These are phyloP conservation scores for Apophysomyces elegans DNA, from an alignment of 371 early-diverging fungal species.

Conservation along the genomic window DNA sequence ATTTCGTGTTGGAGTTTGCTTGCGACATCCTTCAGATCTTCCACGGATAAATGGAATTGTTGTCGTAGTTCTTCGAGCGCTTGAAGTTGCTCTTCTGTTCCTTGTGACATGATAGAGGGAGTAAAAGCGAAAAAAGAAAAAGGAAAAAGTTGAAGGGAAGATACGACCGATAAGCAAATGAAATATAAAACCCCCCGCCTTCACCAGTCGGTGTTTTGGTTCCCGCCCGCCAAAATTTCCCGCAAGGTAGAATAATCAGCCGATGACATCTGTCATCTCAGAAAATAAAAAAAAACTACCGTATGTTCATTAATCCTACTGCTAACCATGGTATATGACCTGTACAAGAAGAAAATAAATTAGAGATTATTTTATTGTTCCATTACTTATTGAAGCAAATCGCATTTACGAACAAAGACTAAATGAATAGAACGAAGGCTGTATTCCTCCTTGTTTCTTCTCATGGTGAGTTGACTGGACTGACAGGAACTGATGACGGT, in stretches of 20 bases:
- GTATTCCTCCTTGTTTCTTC: no score
- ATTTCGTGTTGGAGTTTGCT: conserved; percentile 67
- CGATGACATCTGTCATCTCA: neutral
- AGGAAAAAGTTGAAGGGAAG: conserved; percentile 9
- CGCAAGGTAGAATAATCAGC: neutral
- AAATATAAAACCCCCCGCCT: conserved; percentile 10
- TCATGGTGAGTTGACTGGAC: no score
- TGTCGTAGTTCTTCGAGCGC: conserved; percentile 21
- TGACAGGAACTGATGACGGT: no score
- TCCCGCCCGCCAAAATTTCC: conserved; percentile 4
- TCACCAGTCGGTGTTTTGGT: neutral
- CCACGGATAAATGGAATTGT: conserved; percentile 57
- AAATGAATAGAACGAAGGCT: no score
- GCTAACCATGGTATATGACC: no score
- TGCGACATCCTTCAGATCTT: conserved; percentile 58
- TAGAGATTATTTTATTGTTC: no score
- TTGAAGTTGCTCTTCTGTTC: conserved; percentile 10
- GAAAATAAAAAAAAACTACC: neutral
- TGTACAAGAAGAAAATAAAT: no score
- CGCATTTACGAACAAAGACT: no score
- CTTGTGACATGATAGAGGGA: conserved; percentile 1
- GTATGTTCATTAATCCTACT: no score
- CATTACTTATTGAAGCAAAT: no score
- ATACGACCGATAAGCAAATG: neutral
- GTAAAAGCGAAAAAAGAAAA: conserved; percentile 12